A percentile compares a stretch with the other conserved stretches of the same genome.
Conservation (phyloP, 768 basidiomycete genomes). For the Myochromella boudieri region DNA sequence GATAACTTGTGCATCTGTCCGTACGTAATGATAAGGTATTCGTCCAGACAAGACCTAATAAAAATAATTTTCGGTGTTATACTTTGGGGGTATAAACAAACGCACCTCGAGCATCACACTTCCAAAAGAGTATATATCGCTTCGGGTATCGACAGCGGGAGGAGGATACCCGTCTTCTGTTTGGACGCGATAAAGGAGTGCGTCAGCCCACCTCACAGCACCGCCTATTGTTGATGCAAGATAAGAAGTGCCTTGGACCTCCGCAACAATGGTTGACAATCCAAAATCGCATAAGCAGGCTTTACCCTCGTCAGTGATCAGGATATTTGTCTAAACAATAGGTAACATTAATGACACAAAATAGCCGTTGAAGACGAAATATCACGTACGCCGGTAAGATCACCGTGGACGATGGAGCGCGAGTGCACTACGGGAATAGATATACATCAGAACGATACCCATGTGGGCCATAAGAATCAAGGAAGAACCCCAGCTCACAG, state of each 20-base stretch:
- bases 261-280: slow-evolving; percentile 37
- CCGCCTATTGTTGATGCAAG: slow-evolving; percentile 40
- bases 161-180: slow-evolving; percentile 26
- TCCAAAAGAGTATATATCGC: slow-evolving; percentile 48
- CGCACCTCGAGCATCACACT: slow-evolving; percentile 44
- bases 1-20: slow-evolving; percentile 37
- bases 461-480: background rate
- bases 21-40: slow-evolving; percentile 41
- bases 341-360: slow-evolving; percentile 7
- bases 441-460: no score
- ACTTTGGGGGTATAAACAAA: background rate
- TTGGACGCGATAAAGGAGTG: slow-evolving; percentile 32
- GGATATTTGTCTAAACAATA: slow-evolving; percentile 40
- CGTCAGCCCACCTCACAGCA: slow-evolving; percentile 48
- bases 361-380: background rate
- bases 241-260: slow-evolving; percentile 29
- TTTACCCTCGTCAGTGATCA: slow-evolving; percentile 39
- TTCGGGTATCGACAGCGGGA: slow-evolving; percentile 26
- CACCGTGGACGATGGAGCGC: slow-evolving; percentile 39
- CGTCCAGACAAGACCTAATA: slow-evolving; percentile 39
- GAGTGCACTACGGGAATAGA: slow-evolving; percentile 30
- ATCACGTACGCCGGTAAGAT: slow-evolving; percentile 38
- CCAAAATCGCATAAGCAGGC: slow-evolving; percentile 49
- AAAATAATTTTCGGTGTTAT: background rate
- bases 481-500: slow-evolving; percentile 23